These are phyloP conservation scores for Hemisphaericaspora xylofermentans DNA, from an alignment of 1,139 yeast genomes.

Conservation along the genomic window DNA sequence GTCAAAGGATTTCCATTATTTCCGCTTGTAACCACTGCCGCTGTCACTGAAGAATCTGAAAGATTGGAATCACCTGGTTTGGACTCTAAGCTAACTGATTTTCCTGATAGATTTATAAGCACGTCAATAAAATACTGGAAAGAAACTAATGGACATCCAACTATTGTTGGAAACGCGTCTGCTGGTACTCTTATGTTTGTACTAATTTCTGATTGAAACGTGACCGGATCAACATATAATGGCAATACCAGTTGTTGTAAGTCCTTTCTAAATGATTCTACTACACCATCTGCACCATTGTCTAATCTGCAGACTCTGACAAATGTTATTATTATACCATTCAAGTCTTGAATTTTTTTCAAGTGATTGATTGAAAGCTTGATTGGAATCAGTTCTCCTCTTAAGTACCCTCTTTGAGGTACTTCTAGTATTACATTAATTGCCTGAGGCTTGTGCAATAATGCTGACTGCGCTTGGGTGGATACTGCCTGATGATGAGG, in stretches of 20 bases:
- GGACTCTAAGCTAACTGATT: conserved; percentile 35
- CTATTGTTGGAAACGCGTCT: conserved; percentile 83
- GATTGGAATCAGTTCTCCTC: conserved; percentile 79
- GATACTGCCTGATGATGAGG: not conserved
- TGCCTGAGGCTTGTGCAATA: conserved; percentile 21
- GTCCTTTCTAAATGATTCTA: conserved; percentile 83
- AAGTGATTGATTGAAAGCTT: conserved; percentile 66
- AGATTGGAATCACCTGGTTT: conserved; percentile 17
- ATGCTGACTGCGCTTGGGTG: not conserved
- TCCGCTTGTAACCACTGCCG: conserved; percentile 12
- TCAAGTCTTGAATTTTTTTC: conserved; percentile 66
- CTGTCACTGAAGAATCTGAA: conserved; percentile 10
- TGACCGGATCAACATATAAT: conserved; percentile 69
- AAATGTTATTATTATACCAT: conserved; percentile 76
- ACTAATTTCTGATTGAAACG: conserved; percentile 56
- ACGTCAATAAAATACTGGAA: conserved; percentile 87
- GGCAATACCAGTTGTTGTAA: conserved; percentile 77
- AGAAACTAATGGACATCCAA: conserved; percentile 69
- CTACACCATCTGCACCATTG: conserved; percentile 59
- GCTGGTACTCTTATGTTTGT: conserved; percentile 74
- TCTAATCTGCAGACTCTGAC: conserved; percentile 80
- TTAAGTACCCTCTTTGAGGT: conserved; percentile 67
- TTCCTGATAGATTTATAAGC: conserved; percentile 62
- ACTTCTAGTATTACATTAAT: conserved; percentile 59
- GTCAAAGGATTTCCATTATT: conserved; percentile 7